Percentiles rank a stretch among this genome's conserved stretches.
phyloP scores from a whole-genome alignment of 129 eudicot genomes.

The Pulicaria dysenterica region DNA sequence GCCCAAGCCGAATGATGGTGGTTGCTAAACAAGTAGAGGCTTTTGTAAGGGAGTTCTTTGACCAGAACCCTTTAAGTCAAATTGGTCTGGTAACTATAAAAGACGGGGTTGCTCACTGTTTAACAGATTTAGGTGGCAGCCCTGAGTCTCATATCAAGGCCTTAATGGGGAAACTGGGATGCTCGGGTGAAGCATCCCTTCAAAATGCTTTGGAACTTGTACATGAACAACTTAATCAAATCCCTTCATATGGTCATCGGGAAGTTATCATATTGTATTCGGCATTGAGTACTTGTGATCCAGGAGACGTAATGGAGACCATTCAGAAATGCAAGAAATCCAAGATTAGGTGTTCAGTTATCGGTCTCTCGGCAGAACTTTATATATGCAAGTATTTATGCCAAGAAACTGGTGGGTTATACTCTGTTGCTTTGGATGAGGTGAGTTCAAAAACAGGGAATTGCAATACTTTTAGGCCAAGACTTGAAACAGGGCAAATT shows the following conservation, averaged over 20 bases:
- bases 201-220: constrained; percentile 95
- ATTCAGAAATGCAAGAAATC: constrained; percentile 86
- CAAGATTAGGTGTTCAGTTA: constrained; percentile 90
- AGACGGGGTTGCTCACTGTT: constrained; percentile 87
- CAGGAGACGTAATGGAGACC: constrained; percentile 90
- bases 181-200: constrained; percentile 93
- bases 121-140: constrained; percentile 96
- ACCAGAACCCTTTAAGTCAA: constrained; percentile 96
- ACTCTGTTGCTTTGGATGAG: constrained; percentile 95
- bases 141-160: constrained; percentile 96
- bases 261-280: constrained; percentile 87
- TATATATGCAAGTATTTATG: constrained; percentile 86
- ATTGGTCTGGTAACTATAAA: constrained; percentile 75
- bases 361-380: constrained; percentile 92
- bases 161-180: constrained; percentile 76
- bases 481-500: not conserved
- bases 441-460: constrained; percentile 44
- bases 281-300: constrained; percentile 94
- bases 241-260: constrained; percentile 96
- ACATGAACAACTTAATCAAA: constrained; percentile 67
- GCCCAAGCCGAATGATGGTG: constrained; percentile 89
- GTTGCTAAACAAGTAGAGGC: constrained; percentile 96
- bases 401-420: constrained; percentile 97
- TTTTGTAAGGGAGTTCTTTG: constrained; percentile 89
- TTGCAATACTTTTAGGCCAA: not conserved